Percentiles rank a stretch among this genome's conserved stretches.
Evolutionary conservation across 208 protist genomes (phyloP).

Genomic region (Borovskyia barvae): DNA sequence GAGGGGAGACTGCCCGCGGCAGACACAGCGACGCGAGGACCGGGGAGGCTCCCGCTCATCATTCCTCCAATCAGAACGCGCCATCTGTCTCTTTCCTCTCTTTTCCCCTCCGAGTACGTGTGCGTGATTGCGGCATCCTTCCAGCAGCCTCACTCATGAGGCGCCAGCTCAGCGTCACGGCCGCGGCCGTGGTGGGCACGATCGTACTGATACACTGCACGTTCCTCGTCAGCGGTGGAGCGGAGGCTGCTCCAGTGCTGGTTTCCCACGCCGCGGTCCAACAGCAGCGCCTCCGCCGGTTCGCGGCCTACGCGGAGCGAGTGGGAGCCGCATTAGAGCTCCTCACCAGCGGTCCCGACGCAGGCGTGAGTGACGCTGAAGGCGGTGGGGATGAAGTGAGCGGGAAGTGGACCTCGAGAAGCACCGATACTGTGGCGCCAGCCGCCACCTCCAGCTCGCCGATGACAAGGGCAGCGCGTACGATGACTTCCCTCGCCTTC

Average conservation of each 20-base stretch:
- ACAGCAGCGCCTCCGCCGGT: slow-evolving; percentile 7
- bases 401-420: neutral
- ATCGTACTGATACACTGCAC: neutral
- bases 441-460: neutral
- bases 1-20: too few species aligned
- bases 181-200: neutral
- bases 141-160: too few species aligned
- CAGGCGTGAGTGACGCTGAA: neutral
- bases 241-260: neutral
- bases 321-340: slow-evolving; percentile 18
- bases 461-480: neutral
- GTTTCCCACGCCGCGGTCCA: neutral
- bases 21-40: too few species aligned
- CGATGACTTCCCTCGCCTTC: neutral
- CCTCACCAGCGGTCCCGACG: neutral
- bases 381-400: neutral
- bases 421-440: too few species aligned
- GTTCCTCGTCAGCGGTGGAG: neutral
- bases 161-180: too few species aligned
- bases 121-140: too few species aligned
- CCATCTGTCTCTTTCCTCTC: neutral
- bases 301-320: slow-evolving; percentile 25
- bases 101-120: neutral
- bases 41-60: too few species aligned
- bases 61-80: too few species aligned